Conservation (phyloP, 352 stramenopile genomes). For the Phytophthora brassicae region DNA sequence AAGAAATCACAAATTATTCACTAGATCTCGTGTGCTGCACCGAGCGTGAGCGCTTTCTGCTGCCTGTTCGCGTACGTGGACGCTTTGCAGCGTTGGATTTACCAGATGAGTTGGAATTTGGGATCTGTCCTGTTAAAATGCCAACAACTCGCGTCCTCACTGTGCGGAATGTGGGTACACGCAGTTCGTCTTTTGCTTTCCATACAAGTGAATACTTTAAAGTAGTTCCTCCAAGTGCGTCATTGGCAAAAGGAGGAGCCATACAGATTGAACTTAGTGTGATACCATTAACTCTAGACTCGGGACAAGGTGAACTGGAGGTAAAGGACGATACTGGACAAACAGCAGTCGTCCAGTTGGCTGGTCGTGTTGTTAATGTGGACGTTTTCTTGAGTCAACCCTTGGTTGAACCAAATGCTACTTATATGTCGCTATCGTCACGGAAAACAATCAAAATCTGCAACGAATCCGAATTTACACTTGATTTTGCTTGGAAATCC, state of each 20-base stretch:
- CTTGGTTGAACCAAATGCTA: constrained; percentile 79
- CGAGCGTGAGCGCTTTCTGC: constrained; percentile 93
- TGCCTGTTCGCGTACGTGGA: constrained; percentile 88
- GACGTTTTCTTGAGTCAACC: constrained; percentile 91
- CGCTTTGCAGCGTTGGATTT: constrained; percentile 87
- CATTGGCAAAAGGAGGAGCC: constrained; percentile 61
- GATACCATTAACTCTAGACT: constrained; percentile 32
- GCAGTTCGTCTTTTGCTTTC: constrained; percentile 79
- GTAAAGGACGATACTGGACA: constrained; percentile 85
- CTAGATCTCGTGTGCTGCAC: constrained; percentile 93
- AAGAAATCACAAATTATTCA: constrained; percentile 88
- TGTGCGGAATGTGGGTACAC: constrained; percentile 89
- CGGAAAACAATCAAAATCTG: constrained; percentile 90
- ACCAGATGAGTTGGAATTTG: constrained; percentile 89
- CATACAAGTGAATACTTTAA: constrained; percentile 55
- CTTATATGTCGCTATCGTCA: constrained; percentile 93
- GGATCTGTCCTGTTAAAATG: constrained; percentile 87
- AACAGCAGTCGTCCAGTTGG: constrained; percentile 67
- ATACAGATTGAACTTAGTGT: constrained; percentile 85
- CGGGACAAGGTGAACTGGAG: constrained; percentile 73
- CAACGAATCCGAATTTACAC: constrained; percentile 91
- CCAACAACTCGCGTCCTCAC: constrained; percentile 75
- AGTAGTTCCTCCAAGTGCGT: constrained; percentile 61
- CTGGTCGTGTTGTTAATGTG: constrained; percentile 80
- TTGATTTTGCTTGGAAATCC: constrained; percentile 93